Conservation (phyloP, 768 basidiomycete genomes). For the Lenzites betulinus region DNA sequence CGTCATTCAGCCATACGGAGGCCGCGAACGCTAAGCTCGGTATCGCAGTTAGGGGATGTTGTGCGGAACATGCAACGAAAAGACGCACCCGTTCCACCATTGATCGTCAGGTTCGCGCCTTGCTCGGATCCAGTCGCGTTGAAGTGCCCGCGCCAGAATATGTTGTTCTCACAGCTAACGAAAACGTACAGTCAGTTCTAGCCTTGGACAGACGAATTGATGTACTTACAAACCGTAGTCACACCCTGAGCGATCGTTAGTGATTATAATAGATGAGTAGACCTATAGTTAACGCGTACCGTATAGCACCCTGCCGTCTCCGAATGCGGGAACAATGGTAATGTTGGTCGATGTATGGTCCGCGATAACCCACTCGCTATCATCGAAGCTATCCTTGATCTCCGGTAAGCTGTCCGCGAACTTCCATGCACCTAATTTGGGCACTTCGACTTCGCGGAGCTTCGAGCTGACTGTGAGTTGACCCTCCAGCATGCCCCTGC, state of each 20-base stretch:
- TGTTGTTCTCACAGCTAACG: slow-evolving; percentile 75
- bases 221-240: slow-evolving; percentile 78
- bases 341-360: slow-evolving; percentile 74
- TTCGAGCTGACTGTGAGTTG: slow-evolving; percentile 36
- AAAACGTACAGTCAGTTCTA: neutral
- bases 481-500: neutral
- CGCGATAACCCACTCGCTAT: slow-evolving; percentile 64
- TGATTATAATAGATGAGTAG: neutral
- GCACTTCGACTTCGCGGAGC: slow-evolving; percentile 40
- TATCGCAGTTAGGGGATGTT: neutral
- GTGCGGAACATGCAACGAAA: neutral
- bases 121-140: slow-evolving; percentile 57
- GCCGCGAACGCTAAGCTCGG: slow-evolving; percentile 66
- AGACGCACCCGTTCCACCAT: slow-evolving; percentile 71
- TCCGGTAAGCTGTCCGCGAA: slow-evolving; percentile 79
- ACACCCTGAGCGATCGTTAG: slow-evolving; percentile 44
- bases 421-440: slow-evolving; percentile 65
- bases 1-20: slow-evolving; percentile 76
- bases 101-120: slow-evolving; percentile 76
- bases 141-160: slow-evolving; percentile 85
- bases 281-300: slow-evolving; percentile 31
- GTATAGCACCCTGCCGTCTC: slow-evolving; percentile 75
- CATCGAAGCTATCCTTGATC: slow-evolving; percentile 55
- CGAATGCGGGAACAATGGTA: slow-evolving; percentile 66
- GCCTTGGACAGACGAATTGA: neutral